phyloP scores from a whole-genome alignment of 768 basidiomycete species.

The Porpolomopsis calyptriformis region DNA sequence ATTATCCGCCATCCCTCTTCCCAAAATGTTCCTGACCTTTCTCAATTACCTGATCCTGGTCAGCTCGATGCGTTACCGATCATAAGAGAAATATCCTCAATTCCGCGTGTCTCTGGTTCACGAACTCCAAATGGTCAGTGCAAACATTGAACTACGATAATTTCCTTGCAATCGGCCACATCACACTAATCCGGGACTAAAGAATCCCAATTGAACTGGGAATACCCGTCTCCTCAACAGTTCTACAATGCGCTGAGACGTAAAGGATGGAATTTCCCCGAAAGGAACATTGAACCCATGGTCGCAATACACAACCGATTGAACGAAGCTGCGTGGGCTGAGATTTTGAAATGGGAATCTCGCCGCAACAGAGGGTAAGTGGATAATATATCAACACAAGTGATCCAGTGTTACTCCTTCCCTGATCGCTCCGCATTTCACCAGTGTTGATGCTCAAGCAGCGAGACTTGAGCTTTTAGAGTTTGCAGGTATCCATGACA shows the following conservation, averaged over 20 bases:
- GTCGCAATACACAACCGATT: slow-evolving; percentile 3
- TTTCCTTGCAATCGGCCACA: too few species aligned
- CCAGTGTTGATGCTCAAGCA: not conserved
- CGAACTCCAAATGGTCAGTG: too few species aligned
- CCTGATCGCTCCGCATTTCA: not conserved
- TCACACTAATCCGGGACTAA: not conserved
- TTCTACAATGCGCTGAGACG: slow-evolving; percentile 5
- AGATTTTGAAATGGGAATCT: slow-evolving; percentile 5
- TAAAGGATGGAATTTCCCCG: slow-evolving; percentile 4
- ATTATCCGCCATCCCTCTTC: not conserved
- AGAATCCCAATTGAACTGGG: slow-evolving; percentile 1
- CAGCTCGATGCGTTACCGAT: not conserved
- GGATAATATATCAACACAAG: too few species aligned
- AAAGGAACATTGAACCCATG: slow-evolving; percentile 6
- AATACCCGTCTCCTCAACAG: slow-evolving; percentile 7
- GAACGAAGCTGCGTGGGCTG: slow-evolving; percentile 6
- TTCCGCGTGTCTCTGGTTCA: slow-evolving; percentile 1
- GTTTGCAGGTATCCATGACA: slow-evolving; percentile 3
- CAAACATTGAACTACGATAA: too few species aligned
- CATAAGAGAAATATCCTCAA: not conserved
- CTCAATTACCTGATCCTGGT: slow-evolving; percentile 1
- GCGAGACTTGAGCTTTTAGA: not conserved
- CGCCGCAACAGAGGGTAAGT: too few species aligned
- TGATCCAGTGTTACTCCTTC: not conserved
- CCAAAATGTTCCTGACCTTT: slow-evolving; percentile 4